Evolutionary conservation across 352 stramenopile species (phyloP).

Genomic region (Saprolegnia diclina): DNA sequence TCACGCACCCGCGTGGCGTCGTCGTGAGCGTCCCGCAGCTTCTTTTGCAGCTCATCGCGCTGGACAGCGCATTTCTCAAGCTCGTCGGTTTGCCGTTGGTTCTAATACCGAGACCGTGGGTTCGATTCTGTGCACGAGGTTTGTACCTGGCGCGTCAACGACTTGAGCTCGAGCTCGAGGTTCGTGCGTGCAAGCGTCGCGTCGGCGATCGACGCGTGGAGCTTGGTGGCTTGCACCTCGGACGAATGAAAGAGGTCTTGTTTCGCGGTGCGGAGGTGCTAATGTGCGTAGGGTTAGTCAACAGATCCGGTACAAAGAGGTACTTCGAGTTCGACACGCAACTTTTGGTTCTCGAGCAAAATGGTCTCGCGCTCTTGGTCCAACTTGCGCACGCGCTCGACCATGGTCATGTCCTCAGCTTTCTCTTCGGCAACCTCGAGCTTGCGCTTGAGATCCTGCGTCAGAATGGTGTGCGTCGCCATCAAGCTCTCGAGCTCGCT

Average conservation of each 20-base stretch:
- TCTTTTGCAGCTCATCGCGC: conserved; percentile 51
- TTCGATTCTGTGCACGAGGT: neutral
- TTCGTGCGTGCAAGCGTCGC: conserved; percentile 38
- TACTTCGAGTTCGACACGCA: conserved; percentile 59
- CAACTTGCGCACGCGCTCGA: conserved; percentile 43
- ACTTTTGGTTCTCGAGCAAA: conserved; percentile 54
- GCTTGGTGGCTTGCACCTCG: conserved; percentile 20
- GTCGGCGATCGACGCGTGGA: conserved; percentile 34
- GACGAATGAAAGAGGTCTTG: conserved; percentile 33
- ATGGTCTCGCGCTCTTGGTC: conserved; percentile 49
- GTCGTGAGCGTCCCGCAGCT: conserved; percentile 43
- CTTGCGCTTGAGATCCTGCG: conserved; percentile 52
- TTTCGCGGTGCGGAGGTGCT: conserved; percentile 54
- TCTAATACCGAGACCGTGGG: neutral
- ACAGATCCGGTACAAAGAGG: conserved; percentile 9
- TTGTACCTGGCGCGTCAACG: conserved; percentile 37
- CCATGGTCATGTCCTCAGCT: conserved; percentile 34
- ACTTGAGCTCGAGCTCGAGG: conserved; percentile 57
- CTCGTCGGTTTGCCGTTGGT: conserved; percentile 42
- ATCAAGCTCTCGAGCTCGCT: conserved; percentile 72
- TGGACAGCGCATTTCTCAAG: conserved; percentile 43
- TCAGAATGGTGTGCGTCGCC: conserved; percentile 55
- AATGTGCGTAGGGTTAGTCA: neutral
- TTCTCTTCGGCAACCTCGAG: conserved; percentile 42
- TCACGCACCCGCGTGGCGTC: conserved; percentile 58